phyloP scores from a whole-genome alignment of 2,329 filamentous ascomycete species.

The Cordyceps tenuipes region DNA sequence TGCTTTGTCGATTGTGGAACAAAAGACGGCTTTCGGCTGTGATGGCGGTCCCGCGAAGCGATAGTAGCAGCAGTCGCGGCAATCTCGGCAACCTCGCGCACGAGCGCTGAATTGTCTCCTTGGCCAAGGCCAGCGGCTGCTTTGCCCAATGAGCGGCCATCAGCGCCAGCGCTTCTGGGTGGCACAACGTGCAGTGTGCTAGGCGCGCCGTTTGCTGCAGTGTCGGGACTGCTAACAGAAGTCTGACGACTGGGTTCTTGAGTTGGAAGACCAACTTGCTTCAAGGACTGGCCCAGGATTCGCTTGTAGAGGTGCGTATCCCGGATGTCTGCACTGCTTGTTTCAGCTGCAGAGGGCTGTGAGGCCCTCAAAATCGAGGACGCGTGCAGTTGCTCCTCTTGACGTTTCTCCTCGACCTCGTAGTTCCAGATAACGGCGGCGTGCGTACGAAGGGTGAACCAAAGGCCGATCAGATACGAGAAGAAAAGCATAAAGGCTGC shows the following conservation, averaged over 20 bases:
- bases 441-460: slow-evolving; percentile 93
- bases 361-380: slow-evolving; percentile 24
- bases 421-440: slow-evolving; percentile 95
- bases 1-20: slow-evolving; percentile 16
- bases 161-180: slow-evolving; percentile 48
- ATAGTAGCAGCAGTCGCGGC: slow-evolving; percentile 85
- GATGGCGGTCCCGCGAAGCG: slow-evolving; percentile 62
- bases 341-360: slow-evolving; percentile 34
- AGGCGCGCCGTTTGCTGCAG: slow-evolving; percentile 33
- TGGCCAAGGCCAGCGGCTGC: slow-evolving; percentile 63
- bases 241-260: slow-evolving; percentile 35
- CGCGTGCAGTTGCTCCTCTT: slow-evolving; percentile 40
- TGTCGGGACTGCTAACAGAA: slow-evolving; percentile 27
- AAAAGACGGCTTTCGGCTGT: slow-evolving; percentile 31
- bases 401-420: slow-evolving; percentile 69
- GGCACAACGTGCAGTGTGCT: slow-evolving; percentile 67
- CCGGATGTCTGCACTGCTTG: slow-evolving; percentile 60
- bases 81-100: slow-evolving; percentile 85
- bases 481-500: slow-evolving; percentile 79
- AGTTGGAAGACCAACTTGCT: slow-evolving; percentile 63
- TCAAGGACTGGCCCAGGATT: slow-evolving; percentile 83
- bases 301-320: slow-evolving; percentile 88
- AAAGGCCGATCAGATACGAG: slow-evolving; percentile 86
- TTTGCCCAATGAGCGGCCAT: slow-evolving; percentile 35
- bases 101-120: slow-evolving; percentile 71